Base-by-base conservation (phyloP, 1,284 basidiomycete genomes). In the Ustilago nuda region DNA sequence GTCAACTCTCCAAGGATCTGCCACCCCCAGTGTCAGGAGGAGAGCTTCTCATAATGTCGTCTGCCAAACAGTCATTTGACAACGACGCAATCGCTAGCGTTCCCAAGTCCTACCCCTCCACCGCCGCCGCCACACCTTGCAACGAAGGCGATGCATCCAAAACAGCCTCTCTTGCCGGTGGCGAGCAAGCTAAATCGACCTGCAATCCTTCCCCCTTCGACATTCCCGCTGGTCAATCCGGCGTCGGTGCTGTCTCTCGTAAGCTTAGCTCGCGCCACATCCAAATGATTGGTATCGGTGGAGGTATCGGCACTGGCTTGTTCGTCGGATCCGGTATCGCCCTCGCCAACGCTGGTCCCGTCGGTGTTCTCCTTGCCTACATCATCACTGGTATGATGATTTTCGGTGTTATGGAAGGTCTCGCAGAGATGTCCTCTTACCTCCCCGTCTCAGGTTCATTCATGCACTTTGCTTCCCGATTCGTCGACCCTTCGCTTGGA, bases 401-500 rank as follows among this genome's bases (percentile, higher is more conserved):
- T 37, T 70, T 83, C 33, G 73, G 65, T 19, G 76, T 78, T 15
- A 78, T 84, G 62, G 78, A 81, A 30, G 79, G 78, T 2, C 74
- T 84, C 3, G 81, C 81, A n/a, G 83, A 84, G 51, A 76, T 84
- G 67, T 72, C 76, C 0, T 66, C 79, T 8, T 62, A 79, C 43
- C 64, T 81, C 15, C 82, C 83, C 8, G 79, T 84, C n/a, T 75
- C 78, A 3, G 83, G 83, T 5, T 77, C 78, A 6, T 84, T 84
- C 53, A 71, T 79, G 51, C 72, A 78, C 30, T 84, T 82, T 39
- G 76, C 79, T 8, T 67, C 68, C 12, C 79, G 81, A 3, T 84
- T 80, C 56, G 68, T 84, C 39, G 92, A 93, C 82, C 92, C 92
- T 54, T 90, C 92, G 3, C 87, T 91, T 58, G 92, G 92, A 45